Base-by-base conservation (phyloP, 2,329 filamentous ascomycete genomes). In the Rhynchosporium agropyri region DNA sequence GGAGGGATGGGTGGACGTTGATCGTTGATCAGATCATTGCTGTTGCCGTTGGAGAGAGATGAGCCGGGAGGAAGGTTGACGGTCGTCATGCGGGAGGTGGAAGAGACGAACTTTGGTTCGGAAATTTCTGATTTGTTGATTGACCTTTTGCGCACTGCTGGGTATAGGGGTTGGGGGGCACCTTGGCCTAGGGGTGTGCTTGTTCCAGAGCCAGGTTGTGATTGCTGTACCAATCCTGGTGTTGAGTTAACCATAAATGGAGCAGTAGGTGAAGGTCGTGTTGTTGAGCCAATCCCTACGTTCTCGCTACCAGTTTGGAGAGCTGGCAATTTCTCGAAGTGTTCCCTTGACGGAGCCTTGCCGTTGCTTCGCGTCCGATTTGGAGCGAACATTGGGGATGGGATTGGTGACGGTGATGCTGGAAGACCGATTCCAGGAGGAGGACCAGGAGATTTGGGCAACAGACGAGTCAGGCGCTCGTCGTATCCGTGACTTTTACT, bases 41-140 rank as follows among this genome's bases (percentile, higher is more conserved):
- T 67, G 29, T 58, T 63, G 9, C 70, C 70, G 42, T 72, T 74
- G 31, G 68, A 57, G 28, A 73, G 68, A 31, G 69, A 70, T 12
- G 68, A 63, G 54, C 71, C 71, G 9, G 70, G 66, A 36, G 71
- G 70, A n/a, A 75, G 68, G 31, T 71, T 67, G 13, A 74, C 67
- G 8, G 72, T 74, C n/a, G 68, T 67, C 33, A 74, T 64, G 57
- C 70, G 69, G 4, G 71, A 74, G 28, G 73, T 75, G 12, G 71
- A 72, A 15, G 72, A 74, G 36, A 75, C 57, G 36, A 75, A 70
- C 49, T 57, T 71, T 26, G 73, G 73, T 36, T 75, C 73, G 3
- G 73, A 75, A 31, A 75, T 75, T 1, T 74, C 71, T 9, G 69
- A 67, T 54, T 75, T 75, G 31, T 72, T 74, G 53, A 75, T 67